Conservation (phyloP, 176 grass and related monocot species). For the Avena insularis region DNA sequence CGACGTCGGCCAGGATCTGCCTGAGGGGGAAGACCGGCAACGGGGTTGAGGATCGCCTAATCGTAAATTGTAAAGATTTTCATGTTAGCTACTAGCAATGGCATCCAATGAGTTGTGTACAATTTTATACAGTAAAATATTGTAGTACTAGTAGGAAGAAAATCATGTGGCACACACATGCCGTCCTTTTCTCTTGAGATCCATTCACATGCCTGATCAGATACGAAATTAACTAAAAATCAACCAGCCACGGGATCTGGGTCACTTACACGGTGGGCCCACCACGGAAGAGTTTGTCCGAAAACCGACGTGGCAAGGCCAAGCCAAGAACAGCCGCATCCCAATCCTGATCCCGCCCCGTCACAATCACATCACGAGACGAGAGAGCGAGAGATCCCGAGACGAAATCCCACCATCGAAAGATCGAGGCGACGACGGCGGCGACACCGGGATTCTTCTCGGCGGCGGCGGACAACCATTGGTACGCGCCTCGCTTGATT, state of each 20-base stretch:
- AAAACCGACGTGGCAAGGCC: neutral
- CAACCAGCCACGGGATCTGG: neutral
- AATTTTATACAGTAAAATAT: no score
- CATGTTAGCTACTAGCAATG: no score
- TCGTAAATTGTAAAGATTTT: no score
- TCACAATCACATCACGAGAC: neutral
- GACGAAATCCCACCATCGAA: neutral
- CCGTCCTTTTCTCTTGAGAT: neutral
- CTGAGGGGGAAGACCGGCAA: no score
- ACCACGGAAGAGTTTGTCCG: slow-evolving; percentile 26
- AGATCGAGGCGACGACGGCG: neutral
- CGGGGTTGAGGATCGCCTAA: no score
- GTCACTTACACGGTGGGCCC: neutral
- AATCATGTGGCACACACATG: neutral
- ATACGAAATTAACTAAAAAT: neutral
- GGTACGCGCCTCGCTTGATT: neutral
- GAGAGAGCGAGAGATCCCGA: neutral
- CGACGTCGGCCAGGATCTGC: no score
- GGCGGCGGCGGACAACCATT: neutral
- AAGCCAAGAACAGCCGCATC: slow-evolving; percentile 24
- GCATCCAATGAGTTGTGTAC: no score
- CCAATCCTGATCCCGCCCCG: neutral
- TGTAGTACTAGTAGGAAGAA: no score
- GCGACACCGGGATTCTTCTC: neutral
- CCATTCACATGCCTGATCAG: slow-evolving; percentile 10